phyloP scores from a whole-genome alignment of 495 filamentous ascomycete species.

The Xylaria acuta region DNA sequence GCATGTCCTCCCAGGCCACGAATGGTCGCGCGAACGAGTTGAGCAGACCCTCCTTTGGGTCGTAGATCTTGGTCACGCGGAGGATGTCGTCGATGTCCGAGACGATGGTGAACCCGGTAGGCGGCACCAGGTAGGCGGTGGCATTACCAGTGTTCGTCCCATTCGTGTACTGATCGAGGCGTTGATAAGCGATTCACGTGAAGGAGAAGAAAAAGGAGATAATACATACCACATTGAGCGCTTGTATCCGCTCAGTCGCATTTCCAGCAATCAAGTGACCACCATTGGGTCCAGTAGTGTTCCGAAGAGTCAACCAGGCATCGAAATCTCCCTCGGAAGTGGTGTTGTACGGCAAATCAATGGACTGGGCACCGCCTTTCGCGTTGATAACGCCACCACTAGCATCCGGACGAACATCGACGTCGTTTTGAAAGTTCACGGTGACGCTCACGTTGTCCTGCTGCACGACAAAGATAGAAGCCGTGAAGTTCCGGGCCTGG shows the following conservation, averaged over 20 bases:
- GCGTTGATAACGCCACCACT: slow-evolving; percentile 45
- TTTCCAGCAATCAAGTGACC: slow-evolving; percentile 62
- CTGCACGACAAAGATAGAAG: slow-evolving; percentile 73
- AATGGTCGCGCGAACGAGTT: slow-evolving; percentile 79
- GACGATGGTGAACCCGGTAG: slow-evolving; percentile 69
- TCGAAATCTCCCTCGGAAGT: slow-evolving; percentile 75
- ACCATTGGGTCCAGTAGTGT: slow-evolving; percentile 54
- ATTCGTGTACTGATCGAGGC: slow-evolving; percentile 53
- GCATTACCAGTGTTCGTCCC: slow-evolving; percentile 71
- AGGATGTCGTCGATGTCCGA: slow-evolving; percentile 84
- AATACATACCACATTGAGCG: slow-evolving; percentile 59
- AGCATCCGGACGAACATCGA: slow-evolving; percentile 39
- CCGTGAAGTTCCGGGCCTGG: slow-evolving; percentile 75
- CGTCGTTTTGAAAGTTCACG: slow-evolving; percentile 64
- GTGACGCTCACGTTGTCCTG: slow-evolving; percentile 67
- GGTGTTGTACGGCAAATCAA: slow-evolving; percentile 62
- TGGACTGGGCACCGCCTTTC: slow-evolving; percentile 60
- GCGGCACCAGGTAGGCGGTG: slow-evolving; percentile 76
- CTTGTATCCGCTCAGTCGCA: slow-evolving; percentile 64
- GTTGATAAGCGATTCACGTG: neutral
- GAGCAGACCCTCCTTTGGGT: slow-evolving; percentile 72
- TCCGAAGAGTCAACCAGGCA: slow-evolving; percentile 63
- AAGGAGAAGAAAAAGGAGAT: neutral
- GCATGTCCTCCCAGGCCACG: slow-evolving; percentile 79
- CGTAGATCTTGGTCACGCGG: slow-evolving; percentile 81